Evolutionary conservation across 2,329 filamentous ascomycete species (phyloP).

Genomic region (Monosporascus sp.): DNA sequence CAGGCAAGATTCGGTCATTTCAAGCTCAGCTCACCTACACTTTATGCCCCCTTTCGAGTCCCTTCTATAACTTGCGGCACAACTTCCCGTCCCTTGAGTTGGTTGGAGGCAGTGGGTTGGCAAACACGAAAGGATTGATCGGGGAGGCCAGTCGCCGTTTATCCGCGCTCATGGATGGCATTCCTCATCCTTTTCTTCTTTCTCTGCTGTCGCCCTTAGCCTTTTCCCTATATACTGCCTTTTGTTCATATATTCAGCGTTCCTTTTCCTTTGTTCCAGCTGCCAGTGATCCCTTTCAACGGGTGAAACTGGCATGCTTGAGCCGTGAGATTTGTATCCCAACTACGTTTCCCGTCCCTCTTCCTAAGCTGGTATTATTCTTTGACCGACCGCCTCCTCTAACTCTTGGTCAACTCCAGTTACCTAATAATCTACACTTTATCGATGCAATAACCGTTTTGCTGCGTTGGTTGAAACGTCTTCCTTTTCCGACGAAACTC

Average conservation of each 20-base stretch:
- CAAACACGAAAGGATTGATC: too few relatives aligned
- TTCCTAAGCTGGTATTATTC: background rate
- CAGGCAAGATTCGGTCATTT: slow-evolving; percentile 2
- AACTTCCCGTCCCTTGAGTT: too few relatives aligned
- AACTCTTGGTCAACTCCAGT: slow-evolving; percentile 5
- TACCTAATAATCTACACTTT: slow-evolving; percentile 25
- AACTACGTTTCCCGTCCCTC: background rate
- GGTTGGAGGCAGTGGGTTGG: too few relatives aligned
- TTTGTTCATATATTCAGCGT: background rate
- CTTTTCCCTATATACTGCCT: background rate
- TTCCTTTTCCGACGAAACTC: slow-evolving; percentile 40
- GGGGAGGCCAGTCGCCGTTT: background rate
- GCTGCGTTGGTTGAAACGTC: slow-evolving; percentile 16
- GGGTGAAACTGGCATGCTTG: background rate
- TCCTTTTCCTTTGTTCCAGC: background rate
- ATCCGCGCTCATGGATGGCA: background rate
- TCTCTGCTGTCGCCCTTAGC: background rate
- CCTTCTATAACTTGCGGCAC: too few relatives aligned
- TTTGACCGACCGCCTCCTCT: background rate
- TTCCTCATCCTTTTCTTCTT: background rate
- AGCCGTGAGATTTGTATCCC: background rate
- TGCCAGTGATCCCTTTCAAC: background rate
- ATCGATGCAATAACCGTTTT: slow-evolving; percentile 18
- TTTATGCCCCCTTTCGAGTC: too few relatives aligned
- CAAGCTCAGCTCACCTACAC: too few relatives aligned